Evolutionary conservation across 2,329 filamentous ascomycete species (phyloP).

Genomic region (Penicillium hordei): DNA sequence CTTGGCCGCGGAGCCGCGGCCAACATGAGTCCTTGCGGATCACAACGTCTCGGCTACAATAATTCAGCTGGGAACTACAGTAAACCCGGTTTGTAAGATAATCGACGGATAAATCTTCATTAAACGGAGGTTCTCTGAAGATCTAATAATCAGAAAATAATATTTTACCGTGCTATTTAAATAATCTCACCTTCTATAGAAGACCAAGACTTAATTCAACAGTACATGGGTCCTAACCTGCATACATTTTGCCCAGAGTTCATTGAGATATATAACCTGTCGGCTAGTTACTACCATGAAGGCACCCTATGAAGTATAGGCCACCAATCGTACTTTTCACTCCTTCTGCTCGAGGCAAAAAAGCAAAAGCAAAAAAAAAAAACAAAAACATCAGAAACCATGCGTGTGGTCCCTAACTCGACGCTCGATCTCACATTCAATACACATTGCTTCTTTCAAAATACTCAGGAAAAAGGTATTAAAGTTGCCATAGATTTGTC

Average conservation of each 20-base stretch:
- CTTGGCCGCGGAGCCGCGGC: slow-evolving; percentile 6
- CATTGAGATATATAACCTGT: too few relatives aligned
- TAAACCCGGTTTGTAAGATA: neutral
- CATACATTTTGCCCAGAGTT: too few relatives aligned
- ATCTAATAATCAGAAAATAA: too few relatives aligned
- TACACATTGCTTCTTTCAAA: neutral
- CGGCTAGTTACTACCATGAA: too few relatives aligned
- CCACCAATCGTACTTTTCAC: neutral
- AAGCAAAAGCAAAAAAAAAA: neutral
- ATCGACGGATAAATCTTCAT: too few relatives aligned
- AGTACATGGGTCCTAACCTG: too few relatives aligned
- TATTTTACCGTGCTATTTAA: too few relatives aligned
- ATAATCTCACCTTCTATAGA: too few relatives aligned
- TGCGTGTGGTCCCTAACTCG: neutral
- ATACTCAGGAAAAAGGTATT: neutral
- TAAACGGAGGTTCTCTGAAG: too few relatives aligned
- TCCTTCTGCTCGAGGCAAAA: neutral
- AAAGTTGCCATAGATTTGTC: too few relatives aligned
- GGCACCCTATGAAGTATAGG: neutral
- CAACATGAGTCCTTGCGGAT: neutral
- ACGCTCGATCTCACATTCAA: neutral
- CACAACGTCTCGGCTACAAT: neutral
- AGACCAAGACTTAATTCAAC: too few relatives aligned
- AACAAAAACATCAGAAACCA: neutral
- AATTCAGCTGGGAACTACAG: neutral